A percentile compares a stretch with the other conserved stretches of the same genome.
Conservation (phyloP, 371 early-diverging fungal genomes). For the Dentiscutata heterogama region DNA sequence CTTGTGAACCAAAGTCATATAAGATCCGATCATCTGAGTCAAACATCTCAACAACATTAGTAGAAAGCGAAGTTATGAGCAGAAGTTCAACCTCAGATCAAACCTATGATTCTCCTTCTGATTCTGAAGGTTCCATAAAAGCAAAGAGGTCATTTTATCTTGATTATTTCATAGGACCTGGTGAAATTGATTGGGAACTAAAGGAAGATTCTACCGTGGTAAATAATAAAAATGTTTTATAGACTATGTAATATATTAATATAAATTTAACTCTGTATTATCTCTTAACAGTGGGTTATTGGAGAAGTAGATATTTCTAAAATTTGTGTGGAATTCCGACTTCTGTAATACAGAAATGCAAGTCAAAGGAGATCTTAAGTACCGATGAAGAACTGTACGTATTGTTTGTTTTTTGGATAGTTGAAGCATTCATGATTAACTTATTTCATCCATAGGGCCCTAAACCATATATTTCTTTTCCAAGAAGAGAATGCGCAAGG, state of each 20-base stretch:
- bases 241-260: not conserved
- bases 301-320: slow-evolving; percentile 28
- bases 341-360: not conserved
- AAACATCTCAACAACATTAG: not conserved
- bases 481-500: slow-evolving; percentile 14
- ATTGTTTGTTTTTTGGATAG: slow-evolving; percentile 17
- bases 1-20: not conserved
- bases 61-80: not conserved
- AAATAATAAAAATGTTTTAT: slow-evolving; percentile 1
- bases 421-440: slow-evolving; percentile 1
- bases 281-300: slow-evolving; percentile 34
- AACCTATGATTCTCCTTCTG: not conserved
- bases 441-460: not conserved
- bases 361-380: not conserved
- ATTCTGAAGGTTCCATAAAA: not conserved
- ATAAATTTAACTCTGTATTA: slow-evolving; percentile 5
- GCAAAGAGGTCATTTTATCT: not conserved
- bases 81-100: not conserved
- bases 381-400: slow-evolving; percentile 29
- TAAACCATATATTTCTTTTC: slow-evolving; percentile 38
- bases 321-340: slow-evolving; percentile 17
- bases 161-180: slow-evolving; percentile 27
- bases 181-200: slow-evolving; percentile 15
- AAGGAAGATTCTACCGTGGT: slow-evolving; percentile 12
- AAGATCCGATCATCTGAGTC: not conserved